Base-by-base conservation (phyloP, 441 rosid genomes). In the Macaranga tanarius region DNA sequence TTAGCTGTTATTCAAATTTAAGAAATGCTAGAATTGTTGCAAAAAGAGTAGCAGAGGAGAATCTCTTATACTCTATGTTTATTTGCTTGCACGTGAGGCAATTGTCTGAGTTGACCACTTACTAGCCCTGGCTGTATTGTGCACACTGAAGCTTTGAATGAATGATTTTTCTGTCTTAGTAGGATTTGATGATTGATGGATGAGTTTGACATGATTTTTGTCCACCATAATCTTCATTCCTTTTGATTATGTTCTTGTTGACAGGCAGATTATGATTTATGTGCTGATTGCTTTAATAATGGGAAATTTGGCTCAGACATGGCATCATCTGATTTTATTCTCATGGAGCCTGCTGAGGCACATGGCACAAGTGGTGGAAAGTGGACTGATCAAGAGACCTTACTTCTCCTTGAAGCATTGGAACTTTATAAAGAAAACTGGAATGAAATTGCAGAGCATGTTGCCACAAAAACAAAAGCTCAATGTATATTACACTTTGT, bases 371-470 rank as follows among this genome's bases (percentile, higher is more conserved):
- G 83, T 79, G 88, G 97, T 70, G 98, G 97, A 77, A 92, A 87
- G 76, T 95, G 99, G 99, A 92, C 98, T 56, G 99, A 95, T 87
- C 98, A 95, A 84, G 98, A 95, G 87, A 95, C 97, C 73, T 93
- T 95, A 67, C 97, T 95, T 65, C 97, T 95, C 61, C 98, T 95
- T 62, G 99, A 95, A 84, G 99, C 96, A 65, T 70, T 95, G 73
- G 99, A 95, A 79, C 91, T 95, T 72, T 95, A 83, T 86, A 90
- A 87, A 82, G 98, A 95, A 75, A 92, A 92, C 77, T 95, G 96
- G 96, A 91, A 82, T 78, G 98, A 93, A 85, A 95, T 95, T 81
- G 99, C 98, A 47, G 99, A 95, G 81, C 99, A 95, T 84, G 99
- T 95, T 80, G 98, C 97, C 65, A 93, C 99, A 7, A 93, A 95